phyloP scores from a whole-genome alignment of 208 protist species.

The Giardia duodenalis region DNA sequence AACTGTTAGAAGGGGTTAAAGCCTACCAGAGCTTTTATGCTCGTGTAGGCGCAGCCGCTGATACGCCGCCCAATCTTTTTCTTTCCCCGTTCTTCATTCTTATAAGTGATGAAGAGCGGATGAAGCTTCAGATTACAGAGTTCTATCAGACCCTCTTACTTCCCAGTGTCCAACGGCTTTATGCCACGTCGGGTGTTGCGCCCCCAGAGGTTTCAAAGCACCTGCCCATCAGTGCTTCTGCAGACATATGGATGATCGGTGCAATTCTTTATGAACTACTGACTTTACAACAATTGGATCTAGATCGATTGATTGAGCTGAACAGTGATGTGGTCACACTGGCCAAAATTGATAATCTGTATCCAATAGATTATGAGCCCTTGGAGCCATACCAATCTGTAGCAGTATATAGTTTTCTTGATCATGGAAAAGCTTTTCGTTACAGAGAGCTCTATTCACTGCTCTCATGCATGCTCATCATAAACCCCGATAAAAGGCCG shows the following conservation, averaged over 20 bases:
- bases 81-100: not conserved
- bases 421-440: not conserved
- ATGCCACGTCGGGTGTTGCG: not conserved
- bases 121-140: not conserved
- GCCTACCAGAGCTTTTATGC: not conserved
- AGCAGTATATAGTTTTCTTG: not conserved
- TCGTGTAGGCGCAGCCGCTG: not conserved
- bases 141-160: not conserved
- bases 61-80: not conserved
- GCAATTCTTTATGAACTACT: conserved; percentile 2
- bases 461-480: not conserved
- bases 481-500: not conserved
- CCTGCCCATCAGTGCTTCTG: not conserved
- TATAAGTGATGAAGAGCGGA: not conserved
- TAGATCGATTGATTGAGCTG: not conserved
- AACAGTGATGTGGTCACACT: not conserved
- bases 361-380: not conserved
- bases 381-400: not conserved
- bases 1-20: not conserved
- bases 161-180: not conserved
- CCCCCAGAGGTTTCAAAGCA: not conserved
- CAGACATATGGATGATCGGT: not conserved
- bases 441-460: not conserved
- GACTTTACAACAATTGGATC: not conserved
- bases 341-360: not conserved